Base-by-base conservation (phyloP, 768 basidiomycete species). In the Lactifluus hygrophoroides region DNA sequence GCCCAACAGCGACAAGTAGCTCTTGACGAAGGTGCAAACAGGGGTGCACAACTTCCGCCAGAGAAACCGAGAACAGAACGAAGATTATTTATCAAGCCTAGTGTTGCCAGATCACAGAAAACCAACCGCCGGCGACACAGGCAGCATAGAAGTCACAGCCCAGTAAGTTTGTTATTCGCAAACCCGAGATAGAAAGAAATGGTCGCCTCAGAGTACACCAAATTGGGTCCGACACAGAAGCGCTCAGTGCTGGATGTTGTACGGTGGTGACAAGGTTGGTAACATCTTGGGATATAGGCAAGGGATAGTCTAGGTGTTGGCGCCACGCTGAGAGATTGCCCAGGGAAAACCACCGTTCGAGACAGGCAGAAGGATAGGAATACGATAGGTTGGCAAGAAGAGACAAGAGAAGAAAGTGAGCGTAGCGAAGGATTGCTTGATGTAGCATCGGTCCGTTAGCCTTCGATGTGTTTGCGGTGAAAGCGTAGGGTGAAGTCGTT, bases 1-100 rank as follows among this genome's bases (percentile, higher is more conserved):
- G 8, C 35, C 10, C 10, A 35, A 13, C 35, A 21, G n/a, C 9
- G 30, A 27, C 45, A 49, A 49, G 43, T 25, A 21, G 40, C 56
- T 52, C 51, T 30, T 23, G 32, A 52, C 32, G 44, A 58, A 58
- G 51, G 52, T 58, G 57, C 52, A 58, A 54, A 53, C 51, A 58
- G 46, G 30, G 38, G 46, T 49, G 58, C 58, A 59, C 56, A 57
- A 57, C 56, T 57, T 57, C 50, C 27, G 19, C 37, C 25, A 1
- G 44, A 57, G 42, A 44, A 14, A 21, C 35, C 9, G 32, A 32
- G 32, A 32, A 14, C 10, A 25, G 27, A 2, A 16, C 38, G n/a
- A 1, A 43, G 30, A 8, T n/a, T 19, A 25, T 40, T n/a, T 40
- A 37, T 54, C 52, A 34, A 8, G 9, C 32, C 6, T 44, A 42